These are phyloP conservation scores for Neocatenulostroma microsporum DNA, from an alignment of 2,329 filamentous ascomycete genomes.

Conservation along the genomic window DNA sequence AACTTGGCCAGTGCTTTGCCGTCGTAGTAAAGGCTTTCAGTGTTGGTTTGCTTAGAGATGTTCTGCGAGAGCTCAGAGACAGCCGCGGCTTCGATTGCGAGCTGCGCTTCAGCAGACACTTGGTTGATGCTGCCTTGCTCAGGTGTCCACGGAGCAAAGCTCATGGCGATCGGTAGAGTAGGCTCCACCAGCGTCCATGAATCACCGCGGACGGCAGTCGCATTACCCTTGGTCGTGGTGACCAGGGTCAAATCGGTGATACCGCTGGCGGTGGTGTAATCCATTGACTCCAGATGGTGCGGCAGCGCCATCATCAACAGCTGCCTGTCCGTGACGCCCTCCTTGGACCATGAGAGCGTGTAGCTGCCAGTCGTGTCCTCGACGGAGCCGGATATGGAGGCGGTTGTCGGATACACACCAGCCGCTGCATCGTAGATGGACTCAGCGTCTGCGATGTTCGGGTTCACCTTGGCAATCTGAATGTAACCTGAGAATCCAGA, in stretches of 20 bases:
- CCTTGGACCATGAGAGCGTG: constrained; percentile 63
- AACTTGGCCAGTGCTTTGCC: constrained; percentile 52
- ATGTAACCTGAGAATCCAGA: constrained; percentile 67
- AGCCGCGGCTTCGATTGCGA: constrained; percentile 51
- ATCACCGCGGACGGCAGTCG: constrained; percentile 62
- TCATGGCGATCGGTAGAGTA: constrained; percentile 64
- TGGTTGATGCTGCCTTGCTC: constrained; percentile 29
- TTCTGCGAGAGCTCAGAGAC: constrained; percentile 64
- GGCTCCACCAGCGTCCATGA: constrained; percentile 71
- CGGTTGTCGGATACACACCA: constrained; percentile 63
- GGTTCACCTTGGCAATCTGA: constrained; percentile 73
- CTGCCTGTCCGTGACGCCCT: constrained; percentile 51
- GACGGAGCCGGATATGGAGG: constrained; percentile 56
- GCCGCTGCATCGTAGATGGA: constrained; percentile 64
- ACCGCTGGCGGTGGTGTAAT: constrained; percentile 45
- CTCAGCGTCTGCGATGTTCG: constrained; percentile 44
- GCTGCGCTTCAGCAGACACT: constrained; percentile 39
- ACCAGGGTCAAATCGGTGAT: constrained; percentile 52
- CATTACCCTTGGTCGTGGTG: constrained; percentile 78
- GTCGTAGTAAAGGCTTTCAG: constrained; percentile 86
- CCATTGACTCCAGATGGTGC: constrained; percentile 74
- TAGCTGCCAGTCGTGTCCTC: constrained; percentile 60
- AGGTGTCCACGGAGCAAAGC: constrained; percentile 70
- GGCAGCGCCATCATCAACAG: constrained; percentile 83
- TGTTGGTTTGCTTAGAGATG: constrained; percentile 63